Evolutionary conservation across 2,329 filamentous ascomycete genomes (phyloP).

Genomic region (Cladosporium colombiae): DNA sequence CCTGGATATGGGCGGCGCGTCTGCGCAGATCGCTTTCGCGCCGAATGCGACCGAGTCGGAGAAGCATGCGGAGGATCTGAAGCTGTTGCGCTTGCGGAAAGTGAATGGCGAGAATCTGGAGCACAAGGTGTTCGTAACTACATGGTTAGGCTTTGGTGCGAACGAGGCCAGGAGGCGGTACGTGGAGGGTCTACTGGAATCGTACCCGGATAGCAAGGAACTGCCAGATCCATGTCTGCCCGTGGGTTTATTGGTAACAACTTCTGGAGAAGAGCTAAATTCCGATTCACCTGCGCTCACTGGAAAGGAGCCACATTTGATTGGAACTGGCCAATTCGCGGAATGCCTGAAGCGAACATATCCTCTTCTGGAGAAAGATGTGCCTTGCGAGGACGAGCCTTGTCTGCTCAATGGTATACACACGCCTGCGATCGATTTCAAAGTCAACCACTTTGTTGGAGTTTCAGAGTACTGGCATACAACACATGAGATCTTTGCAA

Average conservation of each 20-base stretch:
- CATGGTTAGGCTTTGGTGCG: slow-evolving; percentile 96
- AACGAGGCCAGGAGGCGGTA: slow-evolving; percentile 88
- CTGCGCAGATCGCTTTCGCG: slow-evolving; percentile 95
- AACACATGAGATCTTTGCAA: slow-evolving; percentile 88
- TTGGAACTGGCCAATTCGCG: slow-evolving; percentile 85
- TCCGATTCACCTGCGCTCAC: slow-evolving; percentile 37
- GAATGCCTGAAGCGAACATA: slow-evolving; percentile 81
- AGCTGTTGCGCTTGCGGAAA: slow-evolving; percentile 79
- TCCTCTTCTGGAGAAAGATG: slow-evolving; percentile 86
- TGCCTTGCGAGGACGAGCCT: slow-evolving; percentile 76
- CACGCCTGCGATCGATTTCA: slow-evolving; percentile 93
- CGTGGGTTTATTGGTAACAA: slow-evolving; percentile 68
- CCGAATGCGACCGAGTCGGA: slow-evolving; percentile 87
- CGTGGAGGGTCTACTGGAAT: slow-evolving; percentile 71
- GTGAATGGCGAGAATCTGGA: slow-evolving; percentile 76
- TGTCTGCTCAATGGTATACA: slow-evolving; percentile 90
- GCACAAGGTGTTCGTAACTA: slow-evolving; percentile 90
- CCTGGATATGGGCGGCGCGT: slow-evolving; percentile 96
- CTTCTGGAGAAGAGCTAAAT: slow-evolving; percentile 62
- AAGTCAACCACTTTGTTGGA: slow-evolving; percentile 95
- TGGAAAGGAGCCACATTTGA: slow-evolving; percentile 55
- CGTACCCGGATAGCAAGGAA: slow-evolving; percentile 68
- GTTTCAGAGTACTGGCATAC: slow-evolving; percentile 99
- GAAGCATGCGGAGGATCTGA: slow-evolving; percentile 87
- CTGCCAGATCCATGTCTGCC: slow-evolving; percentile 91